These are phyloP conservation scores for Candida sphagnicola DNA, from an alignment of 805 yeast species.

Conservation along the genomic window DNA sequence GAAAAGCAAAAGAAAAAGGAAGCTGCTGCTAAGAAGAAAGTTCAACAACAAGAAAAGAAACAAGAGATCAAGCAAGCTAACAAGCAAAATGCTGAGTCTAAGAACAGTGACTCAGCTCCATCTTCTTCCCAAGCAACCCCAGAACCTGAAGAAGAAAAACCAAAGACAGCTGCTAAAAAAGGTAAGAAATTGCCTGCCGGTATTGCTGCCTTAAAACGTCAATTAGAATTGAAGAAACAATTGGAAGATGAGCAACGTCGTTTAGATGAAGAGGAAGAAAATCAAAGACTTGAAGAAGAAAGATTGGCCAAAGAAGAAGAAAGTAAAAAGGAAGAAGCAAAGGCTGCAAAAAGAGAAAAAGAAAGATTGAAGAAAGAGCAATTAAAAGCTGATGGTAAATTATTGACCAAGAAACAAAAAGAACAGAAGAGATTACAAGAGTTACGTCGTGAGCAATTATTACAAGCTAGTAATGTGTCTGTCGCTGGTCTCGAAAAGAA, in stretches of 20 bases:
- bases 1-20: slow-evolving; percentile 91
- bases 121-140: slow-evolving; percentile 27
- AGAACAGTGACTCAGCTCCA: slow-evolving; percentile 16
- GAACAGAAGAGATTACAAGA: slow-evolving; percentile 85
- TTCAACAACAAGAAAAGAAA: slow-evolving; percentile 57
- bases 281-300: slow-evolving; percentile 48
- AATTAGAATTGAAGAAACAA: slow-evolving; percentile 83
- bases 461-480: slow-evolving; percentile 66
- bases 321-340: slow-evolving; percentile 55
- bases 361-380: slow-evolving; percentile 85
- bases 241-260: slow-evolving; percentile 78
- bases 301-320: slow-evolving; percentile 56
- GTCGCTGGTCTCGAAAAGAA: slow-evolving; percentile 66
- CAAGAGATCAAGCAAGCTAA: slow-evolving; percentile 50
- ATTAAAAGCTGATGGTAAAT: slow-evolving; percentile 94
- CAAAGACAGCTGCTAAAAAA: slow-evolving; percentile 43
- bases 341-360: slow-evolving; percentile 72
- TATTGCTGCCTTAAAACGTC: slow-evolving; percentile 85
- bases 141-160: slow-evolving; percentile 29
- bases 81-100: slow-evolving; percentile 41
- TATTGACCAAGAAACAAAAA: slow-evolving; percentile 89
- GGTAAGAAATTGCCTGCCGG: slow-evolving; percentile 87
- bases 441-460: slow-evolving; percentile 81
- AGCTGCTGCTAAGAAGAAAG: slow-evolving; percentile 81
- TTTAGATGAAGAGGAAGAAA: slow-evolving; percentile 65